These are phyloP conservation scores for Leucaena leucocephala DNA, from an alignment of 306 rosid genomes.

Conservation along the genomic window DNA sequence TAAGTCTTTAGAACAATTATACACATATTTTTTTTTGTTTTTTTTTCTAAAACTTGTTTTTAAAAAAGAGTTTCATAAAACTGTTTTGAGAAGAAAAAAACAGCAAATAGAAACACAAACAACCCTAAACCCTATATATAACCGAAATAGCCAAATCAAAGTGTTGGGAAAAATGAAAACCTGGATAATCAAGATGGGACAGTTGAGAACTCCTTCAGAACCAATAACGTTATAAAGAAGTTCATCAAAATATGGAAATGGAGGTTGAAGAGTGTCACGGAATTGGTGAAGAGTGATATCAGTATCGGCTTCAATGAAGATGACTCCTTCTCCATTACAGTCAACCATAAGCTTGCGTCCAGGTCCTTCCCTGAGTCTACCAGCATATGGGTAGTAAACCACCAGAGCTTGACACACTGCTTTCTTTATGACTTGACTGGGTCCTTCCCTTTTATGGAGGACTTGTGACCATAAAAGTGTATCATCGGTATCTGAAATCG, in stretches of 20 bases:
- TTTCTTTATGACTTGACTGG: not conserved
- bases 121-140: too few relatives aligned
- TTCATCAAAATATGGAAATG: not conserved
- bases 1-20: too few relatives aligned
- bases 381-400: constrained; percentile 22
- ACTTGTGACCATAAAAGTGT: not conserved
- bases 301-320: constrained; percentile 53
- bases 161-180: not conserved
- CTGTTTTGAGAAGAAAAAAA: too few relatives aligned
- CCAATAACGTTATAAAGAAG: not conserved
- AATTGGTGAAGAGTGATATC: constrained; percentile 42
- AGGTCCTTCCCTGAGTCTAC: constrained; percentile 33
- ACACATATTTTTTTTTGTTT: too few relatives aligned
- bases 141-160: too few relatives aligned
- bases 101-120: too few relatives aligned
- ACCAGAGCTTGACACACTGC: not conserved
- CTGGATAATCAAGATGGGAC: not conserved
- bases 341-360: constrained; percentile 40
- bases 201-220: not conserved
- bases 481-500: not conserved
- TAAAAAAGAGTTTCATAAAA: too few relatives aligned
- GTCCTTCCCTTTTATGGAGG: not conserved
- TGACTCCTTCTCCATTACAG: constrained; percentile 52
- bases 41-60: too few relatives aligned
- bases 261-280: not conserved